Percentiles rank a stretch among this genome's conserved stretches.
These are phyloP conservation scores for Chalaropsis thielavioides DNA, from an alignment of 2,329 filamentous ascomycete genomes.

Conservation along the genomic window DNA sequence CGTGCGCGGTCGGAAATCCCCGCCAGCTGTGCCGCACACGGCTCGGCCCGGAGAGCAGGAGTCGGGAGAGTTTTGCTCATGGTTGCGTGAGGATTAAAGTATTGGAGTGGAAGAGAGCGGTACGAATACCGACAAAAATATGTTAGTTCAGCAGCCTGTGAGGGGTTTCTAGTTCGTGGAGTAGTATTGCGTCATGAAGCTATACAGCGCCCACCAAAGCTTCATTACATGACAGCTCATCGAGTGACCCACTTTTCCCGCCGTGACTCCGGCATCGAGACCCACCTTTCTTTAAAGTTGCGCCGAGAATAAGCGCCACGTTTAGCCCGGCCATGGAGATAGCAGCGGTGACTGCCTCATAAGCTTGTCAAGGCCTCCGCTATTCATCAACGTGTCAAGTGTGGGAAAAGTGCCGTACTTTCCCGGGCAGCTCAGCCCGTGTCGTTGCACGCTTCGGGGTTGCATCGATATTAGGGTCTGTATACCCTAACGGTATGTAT, in stretches of 20 bases:
- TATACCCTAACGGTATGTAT: background rate
- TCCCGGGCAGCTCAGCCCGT: too few relatives aligned
- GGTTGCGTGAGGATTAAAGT: background rate
- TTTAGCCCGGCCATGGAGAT: background rate
- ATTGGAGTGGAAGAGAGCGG: background rate
- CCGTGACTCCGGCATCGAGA: background rate
- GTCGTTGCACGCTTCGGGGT: background rate
- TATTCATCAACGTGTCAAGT: too few relatives aligned
- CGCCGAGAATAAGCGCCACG: background rate
- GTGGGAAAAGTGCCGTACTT: too few relatives aligned
- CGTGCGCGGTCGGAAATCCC: constrained; percentile 2
- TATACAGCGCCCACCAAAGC: background rate
- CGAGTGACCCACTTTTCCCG: background rate
- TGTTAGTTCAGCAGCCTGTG: background rate
- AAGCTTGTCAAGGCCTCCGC: too few relatives aligned
- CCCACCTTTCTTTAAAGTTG: background rate
- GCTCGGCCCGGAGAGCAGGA: background rate
- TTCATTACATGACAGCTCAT: background rate
- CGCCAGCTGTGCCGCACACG: background rate
- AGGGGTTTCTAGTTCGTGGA: background rate
- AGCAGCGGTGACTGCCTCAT: too few relatives aligned
- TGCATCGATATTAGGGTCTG: background rate
- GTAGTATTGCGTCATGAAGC: background rate
- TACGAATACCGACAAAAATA: background rate
- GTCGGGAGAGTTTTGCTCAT: constrained; percentile 7